These are phyloP conservation scores for Arachis hypogaea DNA, from an alignment of 306 rosid species.

Conservation along the genomic window DNA sequence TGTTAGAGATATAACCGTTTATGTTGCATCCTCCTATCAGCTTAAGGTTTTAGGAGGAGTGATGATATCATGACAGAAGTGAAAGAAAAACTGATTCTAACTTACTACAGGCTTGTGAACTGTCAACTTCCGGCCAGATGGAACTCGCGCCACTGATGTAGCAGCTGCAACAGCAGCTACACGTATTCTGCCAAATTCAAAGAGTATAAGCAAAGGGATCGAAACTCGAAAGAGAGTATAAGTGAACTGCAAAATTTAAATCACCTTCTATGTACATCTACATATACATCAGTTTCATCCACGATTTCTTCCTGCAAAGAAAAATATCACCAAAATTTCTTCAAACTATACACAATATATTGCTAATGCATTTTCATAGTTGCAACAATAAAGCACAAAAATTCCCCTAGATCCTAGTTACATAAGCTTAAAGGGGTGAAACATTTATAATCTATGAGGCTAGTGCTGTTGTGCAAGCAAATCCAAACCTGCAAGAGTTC, in stretches of 20 bases:
- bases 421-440: slow-evolving; percentile 3
- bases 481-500: slow-evolving; percentile 89
- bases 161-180: slow-evolving; percentile 99
- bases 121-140: slow-evolving; percentile 66
- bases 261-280: slow-evolving; percentile 84
- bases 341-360: slow-evolving; percentile 46
- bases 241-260: slow-evolving; percentile 19
- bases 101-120: slow-evolving; percentile 57
- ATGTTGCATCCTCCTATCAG: too few relatives aligned
- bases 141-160: slow-evolving; percentile 87
- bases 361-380: neutral
- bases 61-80: neutral
- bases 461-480: slow-evolving; percentile 6
- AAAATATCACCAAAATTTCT: slow-evolving; percentile 42
- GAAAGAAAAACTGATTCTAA: slow-evolving; percentile 29
- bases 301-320: slow-evolving; percentile 87
- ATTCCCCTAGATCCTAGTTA: neutral
- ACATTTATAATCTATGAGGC: neutral
- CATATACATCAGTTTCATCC: slow-evolving; percentile 92
- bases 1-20: too few relatives aligned
- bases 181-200: slow-evolving; percentile 68
- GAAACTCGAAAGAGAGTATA: slow-evolving; percentile 9
- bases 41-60: too few relatives aligned
- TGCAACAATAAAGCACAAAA: slow-evolving; percentile 4
- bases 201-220: neutral